Evolutionary conservation across 108 stramenopile genomes (phyloP).

Genomic region (Fragilaria radians): DNA sequence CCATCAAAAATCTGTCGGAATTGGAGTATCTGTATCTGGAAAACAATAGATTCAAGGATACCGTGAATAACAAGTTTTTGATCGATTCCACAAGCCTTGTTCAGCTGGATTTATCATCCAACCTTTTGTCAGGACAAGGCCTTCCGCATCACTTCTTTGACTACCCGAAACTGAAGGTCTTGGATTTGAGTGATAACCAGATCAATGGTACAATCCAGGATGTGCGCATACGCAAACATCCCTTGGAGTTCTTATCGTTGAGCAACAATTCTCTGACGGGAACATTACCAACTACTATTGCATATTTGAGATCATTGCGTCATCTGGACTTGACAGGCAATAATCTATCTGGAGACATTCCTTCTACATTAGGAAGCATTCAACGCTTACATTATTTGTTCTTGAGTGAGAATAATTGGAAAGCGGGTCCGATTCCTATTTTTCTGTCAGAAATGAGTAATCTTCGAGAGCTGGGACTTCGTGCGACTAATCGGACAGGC

Average conservation of each 20-base stretch:
- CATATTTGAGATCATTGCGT: constrained; percentile 11
- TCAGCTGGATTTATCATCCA: constrained; percentile 1
- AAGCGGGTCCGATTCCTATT: constrained; percentile 9
- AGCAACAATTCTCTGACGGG: constrained; percentile 42
- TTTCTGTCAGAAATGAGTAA: constrained; percentile 2
- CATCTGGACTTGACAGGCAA: constrained; percentile 38
- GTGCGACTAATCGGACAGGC: constrained; percentile 7
- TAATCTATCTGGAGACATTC: constrained; percentile 17
- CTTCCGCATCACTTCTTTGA: constrained; percentile 1
- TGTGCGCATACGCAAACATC: background rate
- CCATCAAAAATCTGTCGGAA: constrained; percentile 7
- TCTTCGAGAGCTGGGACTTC: constrained; percentile 27
- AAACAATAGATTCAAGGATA: constrained; percentile 23
- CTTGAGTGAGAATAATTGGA: constrained; percentile 32
- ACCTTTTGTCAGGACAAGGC: background rate
- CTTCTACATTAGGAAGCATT: constrained; percentile 16
- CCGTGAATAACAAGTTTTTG: constrained; percentile 6
- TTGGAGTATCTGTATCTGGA: constrained; percentile 34
- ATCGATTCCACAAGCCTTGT: background rate
- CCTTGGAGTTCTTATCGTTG: constrained; percentile 20
- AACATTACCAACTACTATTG: constrained; percentile 28
- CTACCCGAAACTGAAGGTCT: background rate
- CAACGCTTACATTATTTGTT: constrained; percentile 20
- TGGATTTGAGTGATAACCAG: constrained; percentile 1
- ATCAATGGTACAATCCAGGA: background rate